Conservation (phyloP, 371 early-diverging fungal species). For the Mucor velutinosus region DNA sequence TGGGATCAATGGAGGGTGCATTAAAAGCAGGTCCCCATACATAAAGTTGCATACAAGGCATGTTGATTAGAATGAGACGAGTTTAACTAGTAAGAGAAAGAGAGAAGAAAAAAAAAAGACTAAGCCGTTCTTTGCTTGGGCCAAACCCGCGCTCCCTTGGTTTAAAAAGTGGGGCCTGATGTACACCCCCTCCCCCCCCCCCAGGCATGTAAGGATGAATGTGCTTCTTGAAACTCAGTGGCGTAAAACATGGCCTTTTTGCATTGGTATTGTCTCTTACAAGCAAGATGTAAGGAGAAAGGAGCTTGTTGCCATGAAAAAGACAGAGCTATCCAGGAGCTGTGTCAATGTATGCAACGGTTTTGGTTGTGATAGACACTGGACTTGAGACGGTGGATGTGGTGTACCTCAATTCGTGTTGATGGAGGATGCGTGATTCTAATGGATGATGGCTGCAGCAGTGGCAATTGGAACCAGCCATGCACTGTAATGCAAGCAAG, state of each 20-base stretch:
- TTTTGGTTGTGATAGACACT: too few relatives aligned
- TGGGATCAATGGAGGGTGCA: constrained; percentile 64
- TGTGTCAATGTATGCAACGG: too few relatives aligned
- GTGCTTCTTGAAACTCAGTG: background rate
- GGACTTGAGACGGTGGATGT: too few relatives aligned
- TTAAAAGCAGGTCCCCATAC: constrained; percentile 62
- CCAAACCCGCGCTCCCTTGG: background rate
- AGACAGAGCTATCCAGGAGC: too few relatives aligned
- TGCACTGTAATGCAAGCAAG: too few relatives aligned
- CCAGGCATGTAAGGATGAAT: background rate
- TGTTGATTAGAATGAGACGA: background rate
- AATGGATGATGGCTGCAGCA: too few relatives aligned
- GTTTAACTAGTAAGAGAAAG: background rate
- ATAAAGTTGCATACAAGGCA: constrained; percentile 27
- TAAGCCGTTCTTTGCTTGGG: background rate
- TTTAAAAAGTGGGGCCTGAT: background rate
- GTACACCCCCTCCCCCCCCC: background rate
- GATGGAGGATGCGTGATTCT: too few relatives aligned
- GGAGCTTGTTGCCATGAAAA: background rate
- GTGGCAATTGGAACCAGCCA: too few relatives aligned
- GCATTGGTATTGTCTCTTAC: background rate
- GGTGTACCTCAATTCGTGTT: too few relatives aligned
- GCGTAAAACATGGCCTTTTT: background rate
- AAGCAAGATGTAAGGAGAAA: background rate
- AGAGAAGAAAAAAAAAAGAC: background rate